phyloP scores from a whole-genome alignment of 345 rosid genomes.

The Salix purpurea region DNA sequence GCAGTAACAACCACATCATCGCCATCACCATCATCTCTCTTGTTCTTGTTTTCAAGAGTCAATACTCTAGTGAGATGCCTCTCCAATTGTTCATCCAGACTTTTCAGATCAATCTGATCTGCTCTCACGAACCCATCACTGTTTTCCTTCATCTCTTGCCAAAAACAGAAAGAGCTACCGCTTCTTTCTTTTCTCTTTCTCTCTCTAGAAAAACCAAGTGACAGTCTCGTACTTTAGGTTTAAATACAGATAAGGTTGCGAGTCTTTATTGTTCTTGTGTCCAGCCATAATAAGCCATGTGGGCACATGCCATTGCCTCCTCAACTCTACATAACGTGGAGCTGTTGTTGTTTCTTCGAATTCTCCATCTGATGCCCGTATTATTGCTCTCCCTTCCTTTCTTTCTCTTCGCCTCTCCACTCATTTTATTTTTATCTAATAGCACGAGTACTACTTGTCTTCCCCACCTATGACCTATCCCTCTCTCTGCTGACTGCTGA shows the following conservation, averaged over 20 bases:
- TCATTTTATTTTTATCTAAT: neutral
- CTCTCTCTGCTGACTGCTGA: neutral
- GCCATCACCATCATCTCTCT: constrained; percentile 29
- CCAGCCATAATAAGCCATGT: constrained; percentile 14
- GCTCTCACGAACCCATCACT: constrained; percentile 86
- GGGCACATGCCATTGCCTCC: constrained; percentile 27
- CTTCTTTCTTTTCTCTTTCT: neutral
- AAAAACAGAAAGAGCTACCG: neutral
- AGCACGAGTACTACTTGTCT: neutral
- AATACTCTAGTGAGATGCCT: constrained; percentile 65
- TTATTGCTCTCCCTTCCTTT: neutral
- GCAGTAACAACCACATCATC: neutral
- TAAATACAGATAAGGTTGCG: neutral
- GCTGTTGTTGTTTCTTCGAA: neutral
- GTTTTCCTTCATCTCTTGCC: constrained; percentile 50
- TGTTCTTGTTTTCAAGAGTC: constrained; percentile 56
- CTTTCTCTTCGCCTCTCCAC: neutral
- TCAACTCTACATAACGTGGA: constrained; percentile 5
- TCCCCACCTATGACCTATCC: too few relatives aligned
- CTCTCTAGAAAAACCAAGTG: neutral
- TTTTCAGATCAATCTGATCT: constrained; percentile 95
- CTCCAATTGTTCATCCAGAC: constrained; percentile 92
- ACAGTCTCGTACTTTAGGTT: neutral
- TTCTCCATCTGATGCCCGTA: neutral
- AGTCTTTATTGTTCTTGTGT: neutral